Conservation (phyloP, 1,284 basidiomycete species). For the Ustilago xerochloae region DNA sequence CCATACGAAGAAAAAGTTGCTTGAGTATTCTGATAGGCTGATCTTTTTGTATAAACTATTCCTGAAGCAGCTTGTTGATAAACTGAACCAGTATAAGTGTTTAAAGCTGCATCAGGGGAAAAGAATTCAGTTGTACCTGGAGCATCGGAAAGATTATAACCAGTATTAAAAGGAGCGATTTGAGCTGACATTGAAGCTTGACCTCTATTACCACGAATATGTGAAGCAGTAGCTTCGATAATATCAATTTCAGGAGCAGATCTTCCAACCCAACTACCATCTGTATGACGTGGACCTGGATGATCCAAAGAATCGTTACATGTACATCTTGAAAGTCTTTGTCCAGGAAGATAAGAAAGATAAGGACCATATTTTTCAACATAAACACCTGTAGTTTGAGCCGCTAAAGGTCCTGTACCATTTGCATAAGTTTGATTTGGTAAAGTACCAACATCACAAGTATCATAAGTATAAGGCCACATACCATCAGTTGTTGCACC, state of each 20-base stretch:
- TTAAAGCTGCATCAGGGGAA: conserved; percentile 37
- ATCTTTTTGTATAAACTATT: conserved; percentile 54
- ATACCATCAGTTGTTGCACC: conserved; percentile 75
- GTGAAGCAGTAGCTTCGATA: conserved; percentile 74
- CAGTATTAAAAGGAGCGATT: conserved; percentile 61
- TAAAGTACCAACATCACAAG: conserved; percentile 65
- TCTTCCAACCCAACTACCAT: conserved; percentile 69
- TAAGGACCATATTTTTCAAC: conserved; percentile 54
- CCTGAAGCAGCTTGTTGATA: conserved; percentile 66
- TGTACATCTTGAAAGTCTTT: conserved; percentile 62
- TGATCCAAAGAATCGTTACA: conserved; percentile 59
- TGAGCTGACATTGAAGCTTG: conserved; percentile 60
- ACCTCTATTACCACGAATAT: conserved; percentile 42
- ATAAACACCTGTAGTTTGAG: conserved; percentile 57
- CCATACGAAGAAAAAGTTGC: conserved; percentile 71
- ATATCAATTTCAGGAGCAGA: conserved; percentile 87
- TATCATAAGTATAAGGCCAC: conserved; percentile 70
- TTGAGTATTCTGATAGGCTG: conserved; percentile 51
- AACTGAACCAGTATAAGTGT: conserved; percentile 59
- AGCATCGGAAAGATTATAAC: conserved; percentile 69
- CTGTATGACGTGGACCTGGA: conserved; percentile 57
- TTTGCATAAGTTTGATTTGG: conserved; percentile 61
- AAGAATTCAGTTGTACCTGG: conserved; percentile 36
- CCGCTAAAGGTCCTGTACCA: conserved; percentile 60
- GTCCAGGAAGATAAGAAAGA: conserved; percentile 61